These are phyloP conservation scores for Glycine soja DNA, from an alignment of 306 rosid genomes.

Conservation along the genomic window DNA sequence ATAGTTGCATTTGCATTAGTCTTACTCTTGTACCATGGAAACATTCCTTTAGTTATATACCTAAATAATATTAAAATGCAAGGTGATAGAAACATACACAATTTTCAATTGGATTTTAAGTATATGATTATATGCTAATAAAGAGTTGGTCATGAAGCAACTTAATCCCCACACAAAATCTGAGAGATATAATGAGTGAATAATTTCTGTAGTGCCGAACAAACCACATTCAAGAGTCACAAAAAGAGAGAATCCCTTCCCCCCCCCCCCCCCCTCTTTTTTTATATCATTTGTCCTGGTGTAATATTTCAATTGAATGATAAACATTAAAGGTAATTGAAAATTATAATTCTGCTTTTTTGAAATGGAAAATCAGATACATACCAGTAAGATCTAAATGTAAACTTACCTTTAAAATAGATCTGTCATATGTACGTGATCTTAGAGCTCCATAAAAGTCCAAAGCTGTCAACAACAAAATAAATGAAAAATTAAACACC, in stretches of 20 bases:
- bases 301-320: slow-evolving; percentile 28
- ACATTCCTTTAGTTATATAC: slow-evolving; percentile 11
- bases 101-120: not conserved
- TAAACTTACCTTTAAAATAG: slow-evolving; percentile 78
- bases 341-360: slow-evolving; percentile 23
- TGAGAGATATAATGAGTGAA: not conserved
- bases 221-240: slow-evolving; percentile 35
- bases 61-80: slow-evolving; percentile 25
- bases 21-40: not conserved
- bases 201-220: slow-evolving; percentile 13
- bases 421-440: slow-evolving; percentile 83
- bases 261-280: not conserved
- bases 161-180: not conserved
- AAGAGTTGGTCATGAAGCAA: not conserved
- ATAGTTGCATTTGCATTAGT: slow-evolving; percentile 4
- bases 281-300: slow-evolving; percentile 17
- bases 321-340: slow-evolving; percentile 23
- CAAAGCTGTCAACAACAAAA: slow-evolving; percentile 73
- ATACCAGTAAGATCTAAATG: slow-evolving; percentile 31
- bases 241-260: not conserved
- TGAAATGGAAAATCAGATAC: slow-evolving; percentile 34
- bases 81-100: slow-evolving; percentile 1
- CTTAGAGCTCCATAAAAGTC: slow-evolving; percentile 98
- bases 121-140: not conserved
- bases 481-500: slow-evolving; percentile 23